Conservation (phyloP, 2,329 filamentous ascomycete species). For the Trichophyton rubrum region DNA sequence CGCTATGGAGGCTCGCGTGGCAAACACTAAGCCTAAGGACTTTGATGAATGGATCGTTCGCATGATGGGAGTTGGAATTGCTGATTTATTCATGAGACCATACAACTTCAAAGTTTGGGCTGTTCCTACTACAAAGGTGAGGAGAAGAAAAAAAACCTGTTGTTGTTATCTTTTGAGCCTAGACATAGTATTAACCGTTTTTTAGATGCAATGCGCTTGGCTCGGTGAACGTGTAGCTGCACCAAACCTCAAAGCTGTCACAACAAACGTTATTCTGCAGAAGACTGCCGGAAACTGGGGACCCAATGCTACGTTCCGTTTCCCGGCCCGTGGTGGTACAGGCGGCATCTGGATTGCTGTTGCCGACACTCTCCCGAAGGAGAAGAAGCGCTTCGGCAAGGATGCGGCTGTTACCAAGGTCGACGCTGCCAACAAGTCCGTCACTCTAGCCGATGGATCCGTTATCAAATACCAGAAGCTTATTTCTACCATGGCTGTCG, state of each 20-base stretch:
- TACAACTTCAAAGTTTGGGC: conserved; percentile 99
- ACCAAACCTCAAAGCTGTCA: conserved; percentile 85
- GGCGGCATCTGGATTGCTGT: conserved; percentile 99
- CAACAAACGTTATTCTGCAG: conserved; percentile 86
- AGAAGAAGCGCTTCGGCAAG: conserved; percentile 85
- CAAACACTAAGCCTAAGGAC: conserved; percentile 83
- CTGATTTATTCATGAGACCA: conserved; percentile 94
- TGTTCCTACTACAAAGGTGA: conserved; percentile 88
- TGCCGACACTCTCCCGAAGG: conserved; percentile 77
- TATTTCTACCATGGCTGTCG: conserved; percentile 91
- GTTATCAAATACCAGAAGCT: conserved; percentile 86
- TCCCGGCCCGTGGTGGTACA: conserved; percentile 88
- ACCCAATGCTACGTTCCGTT: conserved; percentile 95
- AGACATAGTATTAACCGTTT: not conserved
- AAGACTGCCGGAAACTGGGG: conserved; percentile 97
- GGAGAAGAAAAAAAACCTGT: conserved; percentile 13
- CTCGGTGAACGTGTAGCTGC: conserved; percentile 96
- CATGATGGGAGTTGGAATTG: conserved; percentile 78
- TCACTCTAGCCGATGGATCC: conserved; percentile 70
- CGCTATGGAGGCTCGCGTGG: conserved; percentile 57
- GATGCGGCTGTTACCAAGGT: conserved; percentile 74
- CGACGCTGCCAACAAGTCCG: conserved; percentile 71
- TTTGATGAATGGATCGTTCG: conserved; percentile 98
- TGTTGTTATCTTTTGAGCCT: not conserved
- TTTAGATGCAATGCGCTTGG: conserved; percentile 96